These are phyloP conservation scores for Aspergillus biplanus DNA, from an alignment of 495 filamentous ascomycete species.

Conservation along the genomic window DNA sequence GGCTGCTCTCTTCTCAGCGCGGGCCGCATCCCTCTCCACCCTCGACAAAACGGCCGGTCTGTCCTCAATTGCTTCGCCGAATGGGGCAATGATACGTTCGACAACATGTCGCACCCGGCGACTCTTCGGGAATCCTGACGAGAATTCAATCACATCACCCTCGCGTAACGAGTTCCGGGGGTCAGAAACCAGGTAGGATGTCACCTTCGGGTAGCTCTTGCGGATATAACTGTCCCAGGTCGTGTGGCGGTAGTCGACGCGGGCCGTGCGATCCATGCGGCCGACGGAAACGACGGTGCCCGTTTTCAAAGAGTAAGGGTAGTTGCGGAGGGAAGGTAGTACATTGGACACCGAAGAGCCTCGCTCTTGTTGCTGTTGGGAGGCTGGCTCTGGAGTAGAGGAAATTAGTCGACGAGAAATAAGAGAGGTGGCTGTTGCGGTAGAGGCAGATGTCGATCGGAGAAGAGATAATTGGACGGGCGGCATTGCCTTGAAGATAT, in stretches of 20 bases:
- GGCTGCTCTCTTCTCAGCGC: conserved; percentile 47
- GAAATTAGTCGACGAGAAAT: conserved; percentile 25
- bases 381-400: conserved; percentile 21
- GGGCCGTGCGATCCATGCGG: conserved; percentile 50
- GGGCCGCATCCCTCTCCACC: conserved; percentile 60
- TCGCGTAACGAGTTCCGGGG: conserved; percentile 70
- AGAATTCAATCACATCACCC: conserved; percentile 82
- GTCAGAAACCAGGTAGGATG: conserved; percentile 68
- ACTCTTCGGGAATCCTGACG: conserved; percentile 64
- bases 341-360: conserved; percentile 10
- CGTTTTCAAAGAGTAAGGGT: conserved; percentile 43
- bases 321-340: conserved; percentile 40
- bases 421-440: conserved; percentile 29
- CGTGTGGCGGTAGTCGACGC: conserved; percentile 41
- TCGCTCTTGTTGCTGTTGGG: conserved; percentile 23
- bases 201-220: conserved; percentile 47
- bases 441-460: conserved; percentile 32
- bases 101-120: conserved; percentile 76
- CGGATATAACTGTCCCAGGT: conserved; percentile 43
- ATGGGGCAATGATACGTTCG: conserved; percentile 74
- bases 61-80: conserved; percentile 61
- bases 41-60: conserved; percentile 66
- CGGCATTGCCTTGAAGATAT: conserved; percentile 42
- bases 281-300: conserved; percentile 52
- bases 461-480: conserved; percentile 40